Percentiles rank a stretch among this genome's conserved stretches.
These are phyloP conservation scores for Ophiosphaerella narmari DNA, from an alignment of 2,329 filamentous ascomycete genomes.

Conservation along the genomic window DNA sequence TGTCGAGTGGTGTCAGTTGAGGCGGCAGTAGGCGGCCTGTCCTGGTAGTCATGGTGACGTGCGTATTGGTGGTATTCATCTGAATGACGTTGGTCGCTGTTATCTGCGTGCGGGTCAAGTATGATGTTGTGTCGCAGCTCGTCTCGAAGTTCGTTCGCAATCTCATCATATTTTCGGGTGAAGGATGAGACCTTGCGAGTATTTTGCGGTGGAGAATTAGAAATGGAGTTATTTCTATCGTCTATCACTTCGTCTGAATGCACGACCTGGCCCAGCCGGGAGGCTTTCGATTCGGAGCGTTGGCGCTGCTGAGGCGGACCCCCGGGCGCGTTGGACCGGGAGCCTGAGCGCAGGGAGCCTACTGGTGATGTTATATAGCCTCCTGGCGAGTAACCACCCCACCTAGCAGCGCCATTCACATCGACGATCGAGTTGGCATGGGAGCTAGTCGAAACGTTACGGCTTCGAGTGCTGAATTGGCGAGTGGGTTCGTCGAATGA, in stretches of 20 bases:
- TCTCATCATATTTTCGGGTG: conserved; percentile 43
- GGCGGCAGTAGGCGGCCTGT: conserved; percentile 57
- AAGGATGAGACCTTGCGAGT: conserved; percentile 44
- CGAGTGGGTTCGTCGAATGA: conserved; percentile 56
- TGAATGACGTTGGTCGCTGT: conserved; percentile 10
- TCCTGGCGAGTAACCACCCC: conserved; percentile 71
- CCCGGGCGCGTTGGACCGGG: conserved; percentile 42
- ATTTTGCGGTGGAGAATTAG: conserved; percentile 24
- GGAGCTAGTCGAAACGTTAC: conserved; percentile 49
- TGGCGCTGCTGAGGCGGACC: conserved; percentile 36
- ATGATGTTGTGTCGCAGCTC: conserved; percentile 32
- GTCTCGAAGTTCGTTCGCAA: conserved; percentile 41
- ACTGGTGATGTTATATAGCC: conserved; percentile 71
- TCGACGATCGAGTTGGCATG: conserved; percentile 68
- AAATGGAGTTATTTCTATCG: conserved; percentile 7
- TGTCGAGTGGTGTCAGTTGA: conserved; percentile 68
- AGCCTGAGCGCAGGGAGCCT: conserved; percentile 62
- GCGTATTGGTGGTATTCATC: conserved; percentile 11
- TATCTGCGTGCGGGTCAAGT: conserved; percentile 11
- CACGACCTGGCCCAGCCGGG: conserved; percentile 49
- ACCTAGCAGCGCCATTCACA: conserved; percentile 67
- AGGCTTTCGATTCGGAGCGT: conserved; percentile 48
- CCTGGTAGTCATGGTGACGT: conserved; percentile 36
- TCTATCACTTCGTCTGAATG: conserved; percentile 40
- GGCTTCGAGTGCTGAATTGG: conserved; percentile 39